Evolutionary conservation across 495 filamentous ascomycete genomes (phyloP).

Genomic region (Penicillium simplicissimum): DNA sequence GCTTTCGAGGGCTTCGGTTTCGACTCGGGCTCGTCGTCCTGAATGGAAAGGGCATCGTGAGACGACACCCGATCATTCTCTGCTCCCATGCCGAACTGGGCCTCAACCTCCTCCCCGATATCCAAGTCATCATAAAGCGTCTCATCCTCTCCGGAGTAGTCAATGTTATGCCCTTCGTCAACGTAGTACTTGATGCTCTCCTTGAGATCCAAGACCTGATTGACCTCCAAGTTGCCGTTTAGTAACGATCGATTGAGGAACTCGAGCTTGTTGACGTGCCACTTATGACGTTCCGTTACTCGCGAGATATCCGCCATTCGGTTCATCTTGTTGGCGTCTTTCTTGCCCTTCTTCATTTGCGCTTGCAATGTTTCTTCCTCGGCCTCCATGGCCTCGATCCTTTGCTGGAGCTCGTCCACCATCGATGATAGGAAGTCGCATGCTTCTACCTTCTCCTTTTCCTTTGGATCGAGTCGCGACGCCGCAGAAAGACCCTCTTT

Average conservation of each 20-base stretch:
- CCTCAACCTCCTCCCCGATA: slow-evolving; percentile 84
- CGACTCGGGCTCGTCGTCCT: slow-evolving; percentile 72
- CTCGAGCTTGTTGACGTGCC: slow-evolving; percentile 91
- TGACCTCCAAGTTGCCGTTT: slow-evolving; percentile 85
- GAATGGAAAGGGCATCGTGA: slow-evolving; percentile 91
- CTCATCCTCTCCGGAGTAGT: slow-evolving; percentile 85
- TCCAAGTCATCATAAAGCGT: slow-evolving; percentile 93
- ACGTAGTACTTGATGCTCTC: slow-evolving; percentile 95
- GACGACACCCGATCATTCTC: slow-evolving; percentile 89
- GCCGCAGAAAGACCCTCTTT: slow-evolving; percentile 93
- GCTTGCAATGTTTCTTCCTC: slow-evolving; percentile 85
- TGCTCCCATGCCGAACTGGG: slow-evolving; percentile 72
- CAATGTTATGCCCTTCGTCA: slow-evolving; percentile 80
- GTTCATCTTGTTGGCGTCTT: slow-evolving; percentile 77
- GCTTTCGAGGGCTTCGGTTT: slow-evolving; percentile 55
- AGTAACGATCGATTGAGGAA: slow-evolving; percentile 85
- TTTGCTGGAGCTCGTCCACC: slow-evolving; percentile 92
- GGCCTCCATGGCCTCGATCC: slow-evolving; percentile 89
- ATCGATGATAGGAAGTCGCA: slow-evolving; percentile 79
- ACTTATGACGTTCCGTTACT: slow-evolving; percentile 90
- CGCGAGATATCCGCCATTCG: slow-evolving; percentile 82
- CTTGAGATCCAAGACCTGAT: slow-evolving; percentile 81
- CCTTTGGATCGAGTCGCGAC: slow-evolving; percentile 89
- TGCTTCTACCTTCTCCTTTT: slow-evolving; percentile 86
- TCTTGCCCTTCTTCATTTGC: slow-evolving; percentile 92